These are phyloP conservation scores for Cicer arietinum DNA, from an alignment of 306 rosid species.

Conservation along the genomic window DNA sequence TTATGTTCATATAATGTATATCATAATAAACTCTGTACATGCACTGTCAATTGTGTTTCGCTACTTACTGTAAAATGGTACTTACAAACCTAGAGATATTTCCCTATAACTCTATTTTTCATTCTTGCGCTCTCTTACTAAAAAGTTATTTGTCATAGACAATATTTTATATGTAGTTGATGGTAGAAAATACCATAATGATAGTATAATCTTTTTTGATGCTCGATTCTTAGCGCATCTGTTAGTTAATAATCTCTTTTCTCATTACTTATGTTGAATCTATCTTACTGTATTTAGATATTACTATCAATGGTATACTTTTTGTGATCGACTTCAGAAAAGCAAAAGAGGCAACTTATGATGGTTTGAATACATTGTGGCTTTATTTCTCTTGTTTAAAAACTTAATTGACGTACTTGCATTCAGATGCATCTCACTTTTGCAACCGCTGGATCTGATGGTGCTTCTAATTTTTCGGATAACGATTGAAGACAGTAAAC, in stretches of 20 bases:
- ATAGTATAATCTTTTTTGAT: neutral
- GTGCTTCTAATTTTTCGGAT: neutral
- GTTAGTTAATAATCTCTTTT: neutral
- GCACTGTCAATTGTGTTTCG: neutral
- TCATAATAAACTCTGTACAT: neutral
- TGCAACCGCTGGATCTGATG: too few relatives aligned
- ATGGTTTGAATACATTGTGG: too few relatives aligned
- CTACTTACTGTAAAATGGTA: neutral
- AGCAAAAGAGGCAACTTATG: too few relatives aligned
- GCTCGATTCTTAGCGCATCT: neutral
- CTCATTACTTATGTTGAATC: neutral
- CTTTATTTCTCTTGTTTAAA: too few relatives aligned
- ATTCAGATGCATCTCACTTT: too few relatives aligned
- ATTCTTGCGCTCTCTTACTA: too few relatives aligned
- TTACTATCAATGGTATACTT: too few relatives aligned
- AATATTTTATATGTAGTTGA: neutral
- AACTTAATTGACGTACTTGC: too few relatives aligned
- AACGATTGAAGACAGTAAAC: constrained; percentile 29
- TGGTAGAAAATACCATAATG: constrained; percentile 5
- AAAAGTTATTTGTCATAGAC: too few relatives aligned
- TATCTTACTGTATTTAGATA: too few relatives aligned
- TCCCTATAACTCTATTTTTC: neutral
- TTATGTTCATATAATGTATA: neutral
- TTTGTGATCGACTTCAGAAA: too few relatives aligned
- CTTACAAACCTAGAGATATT: neutral